Conservation (phyloP, 2,329 filamentous ascomycete species). For the Clarireedia homoeocarpa region DNA sequence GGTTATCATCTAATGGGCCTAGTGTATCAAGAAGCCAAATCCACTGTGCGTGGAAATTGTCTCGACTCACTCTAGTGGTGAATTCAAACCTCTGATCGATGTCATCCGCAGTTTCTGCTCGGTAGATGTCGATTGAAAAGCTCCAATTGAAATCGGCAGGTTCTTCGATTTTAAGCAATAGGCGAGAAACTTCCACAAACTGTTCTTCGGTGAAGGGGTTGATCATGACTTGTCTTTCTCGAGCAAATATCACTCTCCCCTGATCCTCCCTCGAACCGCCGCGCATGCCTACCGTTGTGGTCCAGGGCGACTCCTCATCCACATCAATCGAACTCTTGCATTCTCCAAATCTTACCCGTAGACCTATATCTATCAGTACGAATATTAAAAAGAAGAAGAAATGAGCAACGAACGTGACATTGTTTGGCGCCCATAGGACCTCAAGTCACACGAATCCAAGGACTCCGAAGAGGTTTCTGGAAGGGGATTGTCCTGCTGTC, state of each 20-base stretch:
- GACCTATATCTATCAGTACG: background rate
- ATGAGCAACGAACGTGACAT: constrained; percentile 13
- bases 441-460: constrained; percentile 24
- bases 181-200: background rate
- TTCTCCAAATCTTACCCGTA: background rate
- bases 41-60: background rate
- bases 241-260: background rate
- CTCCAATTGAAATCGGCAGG: background rate
- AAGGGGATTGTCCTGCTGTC: constrained; percentile 18
- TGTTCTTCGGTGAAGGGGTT: background rate
- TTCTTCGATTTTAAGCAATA: background rate
- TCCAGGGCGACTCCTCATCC: background rate
- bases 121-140: background rate
- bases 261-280: background rate
- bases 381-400: too few species aligned
- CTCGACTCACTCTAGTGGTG: background rate
- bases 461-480: constrained; percentile 25
- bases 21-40: background rate
- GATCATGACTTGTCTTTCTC: background rate
- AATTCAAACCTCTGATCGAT: background rate
- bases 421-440: constrained; percentile 21
- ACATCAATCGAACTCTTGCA: background rate
- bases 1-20: background rate
- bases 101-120: background rate
- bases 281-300: background rate